Percentiles rank a stretch among this genome's conserved stretches.
These are phyloP conservation scores for Penicillium turbatum DNA, from an alignment of 495 filamentous ascomycete genomes.

Conservation along the genomic window DNA sequence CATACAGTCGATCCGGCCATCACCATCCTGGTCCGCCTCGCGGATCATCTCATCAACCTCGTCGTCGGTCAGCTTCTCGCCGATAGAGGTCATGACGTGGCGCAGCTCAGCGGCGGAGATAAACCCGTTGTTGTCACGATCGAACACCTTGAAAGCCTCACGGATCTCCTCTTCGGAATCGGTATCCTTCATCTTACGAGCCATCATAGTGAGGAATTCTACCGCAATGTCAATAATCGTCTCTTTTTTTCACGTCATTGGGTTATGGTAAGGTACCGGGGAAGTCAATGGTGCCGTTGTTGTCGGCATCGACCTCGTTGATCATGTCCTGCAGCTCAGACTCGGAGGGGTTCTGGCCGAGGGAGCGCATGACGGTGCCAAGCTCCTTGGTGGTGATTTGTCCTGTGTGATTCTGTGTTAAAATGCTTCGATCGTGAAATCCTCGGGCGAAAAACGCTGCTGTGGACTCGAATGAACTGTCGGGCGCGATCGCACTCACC, in stretches of 20 bases:
- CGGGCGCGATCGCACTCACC: slow-evolving; percentile 61
- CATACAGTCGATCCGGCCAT: slow-evolving; percentile 93
- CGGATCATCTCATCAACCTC: slow-evolving; percentile 99
- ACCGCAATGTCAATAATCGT: slow-evolving; percentile 15
- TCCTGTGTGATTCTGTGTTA: slow-evolving; percentile 47
- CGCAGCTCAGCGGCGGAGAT: slow-evolving; percentile 97
- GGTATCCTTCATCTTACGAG: slow-evolving; percentile 99
- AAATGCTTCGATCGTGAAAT: not conserved
- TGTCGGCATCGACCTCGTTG: slow-evolving; percentile 99
- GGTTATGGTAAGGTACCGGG: slow-evolving; percentile 58
- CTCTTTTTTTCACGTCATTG: not conserved
- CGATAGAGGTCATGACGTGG: slow-evolving; percentile 99
- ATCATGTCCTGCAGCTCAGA: slow-evolving; percentile 99
- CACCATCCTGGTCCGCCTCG: slow-evolving; percentile 98
- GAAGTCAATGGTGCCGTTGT: slow-evolving; percentile 99
- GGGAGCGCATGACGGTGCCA: slow-evolving; percentile 98
- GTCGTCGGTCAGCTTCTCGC: slow-evolving; percentile 98
- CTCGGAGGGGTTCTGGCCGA: slow-evolving; percentile 98
- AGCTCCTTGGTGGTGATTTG: slow-evolving; percentile 99
- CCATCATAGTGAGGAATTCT: slow-evolving; percentile 99
- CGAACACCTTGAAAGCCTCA: slow-evolving; percentile 93
- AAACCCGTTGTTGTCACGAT: slow-evolving; percentile 99
- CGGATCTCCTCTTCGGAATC: slow-evolving; percentile 99
- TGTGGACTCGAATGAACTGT: slow-evolving; percentile 2
- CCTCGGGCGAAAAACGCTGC: not conserved